Percentiles rank a stretch among this genome's conserved stretches.
Conservation (phyloP, 352 stramenopile species). For the Phytopythium oedochilum region DNA sequence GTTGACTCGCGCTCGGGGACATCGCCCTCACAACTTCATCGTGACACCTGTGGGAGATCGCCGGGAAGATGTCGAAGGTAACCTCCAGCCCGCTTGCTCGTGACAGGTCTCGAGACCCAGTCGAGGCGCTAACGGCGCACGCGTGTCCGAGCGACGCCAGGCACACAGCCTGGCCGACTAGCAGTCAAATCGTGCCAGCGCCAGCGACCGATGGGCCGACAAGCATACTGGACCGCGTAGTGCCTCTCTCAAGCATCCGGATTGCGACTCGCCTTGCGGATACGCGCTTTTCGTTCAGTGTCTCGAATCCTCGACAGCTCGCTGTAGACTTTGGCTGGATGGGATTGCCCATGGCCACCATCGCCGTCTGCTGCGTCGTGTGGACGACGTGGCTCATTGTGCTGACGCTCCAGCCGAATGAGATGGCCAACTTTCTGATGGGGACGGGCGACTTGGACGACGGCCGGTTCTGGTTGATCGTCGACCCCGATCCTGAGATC, state of each 20-base stretch:
- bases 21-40: too few species aligned
- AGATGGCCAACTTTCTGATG: constrained; percentile 43
- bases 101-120: too few species aligned
- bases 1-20: too few species aligned
- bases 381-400: constrained; percentile 35
- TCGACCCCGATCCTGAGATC: constrained; percentile 9
- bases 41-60: too few species aligned
- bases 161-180: neutral
- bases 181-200: neutral
- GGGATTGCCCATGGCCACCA: constrained; percentile 15
- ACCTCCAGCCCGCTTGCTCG: too few species aligned
- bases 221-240: too few species aligned
- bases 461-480: constrained; percentile 45
- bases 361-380: constrained; percentile 13
- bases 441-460: constrained; percentile 38
- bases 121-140: too few species aligned
- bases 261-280: too few species aligned
- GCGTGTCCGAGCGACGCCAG: neutral
- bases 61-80: too few species aligned
- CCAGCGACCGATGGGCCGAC: neutral
- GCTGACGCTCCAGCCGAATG: constrained; percentile 35
- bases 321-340: constrained; percentile 25
- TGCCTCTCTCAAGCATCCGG: too few species aligned
- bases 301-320: neutral
- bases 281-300: neutral